Base-by-base conservation (phyloP, 2,329 filamentous ascomycete species). In the Trichoderma sp. region DNA sequence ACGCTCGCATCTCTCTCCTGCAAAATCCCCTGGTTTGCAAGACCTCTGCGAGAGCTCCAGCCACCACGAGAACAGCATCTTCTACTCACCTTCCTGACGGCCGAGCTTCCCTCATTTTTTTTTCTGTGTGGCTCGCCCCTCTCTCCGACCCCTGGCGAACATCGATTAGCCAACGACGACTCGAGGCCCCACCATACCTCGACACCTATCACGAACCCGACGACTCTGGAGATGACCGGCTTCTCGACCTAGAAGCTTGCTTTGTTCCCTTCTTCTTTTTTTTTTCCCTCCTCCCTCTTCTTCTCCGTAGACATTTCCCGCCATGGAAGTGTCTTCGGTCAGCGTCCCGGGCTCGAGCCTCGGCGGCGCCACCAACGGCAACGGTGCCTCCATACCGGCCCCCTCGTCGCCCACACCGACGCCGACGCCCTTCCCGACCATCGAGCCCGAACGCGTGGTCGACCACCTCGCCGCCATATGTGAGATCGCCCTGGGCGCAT, bases 381-480 rank as follows among this genome's bases (percentile, higher is more conserved):
- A 58, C 63, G 60, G 60, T 51, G 63, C 32, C 56, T 58, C 52
- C 21, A 14, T 59, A 13, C 66, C 66, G n/a, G 55, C 65, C 7
- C 65, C 65, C 71, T 83, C 69, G 87, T 87, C 76, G 85, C 84
- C 75, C 79, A 83, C 64, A 43, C 65, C 65, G 61, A 71, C 78
- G 52, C 71, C 79, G 55, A 72, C 85, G 68, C 74, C 84, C 58
- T 86, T 88, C 73, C 82, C 83, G 69, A 82, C 84, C 71, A 82
- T 92, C 77, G 91, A 94, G 75, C 88, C 91, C n/a, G 83, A 82
- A 72, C 82, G 87, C 73, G 85, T 94, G 63, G 84, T 94, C 72
- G 89, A 94, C 69, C 89, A 95, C 79, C 83, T 95, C 70, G 85
- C 86, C 49, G 85, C 88, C 70, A 87, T 94, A 69, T 87, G 93